Evolutionary conservation across 192 early-diverging fungal genomes (phyloP), one percentile per base, ranked within the genome.

Genomic region (Backusella tuberculispora): DNA sequence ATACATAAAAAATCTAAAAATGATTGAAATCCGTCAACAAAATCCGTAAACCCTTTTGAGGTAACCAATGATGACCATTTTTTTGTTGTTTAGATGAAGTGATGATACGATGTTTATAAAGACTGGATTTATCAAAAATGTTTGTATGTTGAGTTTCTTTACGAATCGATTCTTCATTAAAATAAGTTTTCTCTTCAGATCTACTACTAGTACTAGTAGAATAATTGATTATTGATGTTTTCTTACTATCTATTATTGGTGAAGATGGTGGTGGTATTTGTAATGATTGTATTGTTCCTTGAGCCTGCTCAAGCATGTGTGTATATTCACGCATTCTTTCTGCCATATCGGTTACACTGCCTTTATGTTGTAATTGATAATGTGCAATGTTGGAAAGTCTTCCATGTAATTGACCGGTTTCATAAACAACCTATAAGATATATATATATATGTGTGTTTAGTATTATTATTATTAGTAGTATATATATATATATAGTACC

Each of bases 221-320:
- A 26, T 53, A 19, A 3, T 40, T 38, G 29, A 63, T 63, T 15
- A 24, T 40, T 29, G 41, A 44, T 72, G 40, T 17, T 3, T 43
- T 63, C 37, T 46, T 45, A 15, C 5, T 13, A 29, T 64, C 44
- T 15, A 45, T 26, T 46, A 17, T 12, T 4, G 40, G 42, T 0
- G 56, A 24, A 21, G 34, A 14, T 17, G 45, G 70, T 17, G 45
- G 70, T 41, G 48, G 46, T 42, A 42, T 12, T 34, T 68, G 45
- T 13, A 75, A 47, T 19, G 46, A 65, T 50, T 74, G 71, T 5
- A 78, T 78, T 13, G 77, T 78, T 14, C 72, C 77, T 78, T 73
- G 72, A 68, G 77, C 77, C 70, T 78, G 72, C 56, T 78, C 77
- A 63, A 78, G 72, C 67, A 78, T 74, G 24, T 63, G 46, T n/a